These are phyloP conservation scores for Debaryomyces coudertii DNA, from an alignment of 1,139 yeast species.

Conservation along the genomic window DNA sequence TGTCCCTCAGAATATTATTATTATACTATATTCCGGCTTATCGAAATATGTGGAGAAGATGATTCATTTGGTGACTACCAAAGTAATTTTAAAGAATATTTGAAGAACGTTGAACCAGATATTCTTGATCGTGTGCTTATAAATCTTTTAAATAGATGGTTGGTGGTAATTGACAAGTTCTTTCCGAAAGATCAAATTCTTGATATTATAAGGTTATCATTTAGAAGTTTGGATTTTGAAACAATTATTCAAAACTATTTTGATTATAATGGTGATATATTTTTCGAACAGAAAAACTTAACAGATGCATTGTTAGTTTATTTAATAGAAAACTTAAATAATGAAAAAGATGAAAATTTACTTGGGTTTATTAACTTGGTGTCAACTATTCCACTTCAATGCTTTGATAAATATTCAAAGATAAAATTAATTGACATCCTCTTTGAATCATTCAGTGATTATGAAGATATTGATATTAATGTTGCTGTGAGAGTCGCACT, in stretches of 20 bases:
- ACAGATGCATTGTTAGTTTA: slow-evolving; percentile 30
- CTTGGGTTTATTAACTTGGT: slow-evolving; percentile 17
- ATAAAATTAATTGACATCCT: slow-evolving; percentile 41
- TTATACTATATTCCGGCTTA: slow-evolving; percentile 47
- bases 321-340: slow-evolving; percentile 12
- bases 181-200: slow-evolving; percentile 26
- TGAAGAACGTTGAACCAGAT: slow-evolving; percentile 21
- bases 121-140: slow-evolving; percentile 10
- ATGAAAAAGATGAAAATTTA: slow-evolving; percentile 7
- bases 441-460: slow-evolving; percentile 12
- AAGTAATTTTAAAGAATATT: slow-evolving; percentile 30
- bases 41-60: slow-evolving; percentile 45
- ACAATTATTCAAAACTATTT: slow-evolving; percentile 24
- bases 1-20: slow-evolving; percentile 28
- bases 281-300: slow-evolving; percentile 50
- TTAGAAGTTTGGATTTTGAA: slow-evolving; percentile 13
- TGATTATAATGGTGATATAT: slow-evolving; percentile 18
- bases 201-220: slow-evolving; percentile 17
- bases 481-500: slow-evolving; percentile 24
- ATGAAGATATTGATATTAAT: slow-evolving; percentile 8
- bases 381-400: slow-evolving; percentile 49
- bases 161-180: slow-evolving; percentile 45
- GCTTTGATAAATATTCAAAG: slow-evolving; percentile 48
- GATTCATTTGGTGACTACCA: slow-evolving; percentile 15
- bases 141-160: slow-evolving; percentile 55